Base-by-base conservation (phyloP, 2,329 filamentous ascomycete genomes). In the Ascochyta rabiei region DNA sequence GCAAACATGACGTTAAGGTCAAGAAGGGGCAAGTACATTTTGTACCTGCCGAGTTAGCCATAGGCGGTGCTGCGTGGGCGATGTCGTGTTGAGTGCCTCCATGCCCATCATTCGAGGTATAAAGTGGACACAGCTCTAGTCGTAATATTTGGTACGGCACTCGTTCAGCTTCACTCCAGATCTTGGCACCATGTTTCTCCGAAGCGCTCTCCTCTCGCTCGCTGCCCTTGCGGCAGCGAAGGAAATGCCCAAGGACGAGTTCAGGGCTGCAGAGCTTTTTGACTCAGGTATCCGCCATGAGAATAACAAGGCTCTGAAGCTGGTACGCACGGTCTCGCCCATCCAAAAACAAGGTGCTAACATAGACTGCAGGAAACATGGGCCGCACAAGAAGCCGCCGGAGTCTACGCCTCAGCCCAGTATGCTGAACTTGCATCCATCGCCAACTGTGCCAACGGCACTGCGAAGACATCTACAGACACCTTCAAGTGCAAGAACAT, bases 401-500 rank as follows among this genome's bases (percentile, higher is more conserved):
- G 74, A 28, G 63, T 50, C 28, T 73, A 74, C 48, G 66, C 66
- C 12, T 76, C 74, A 6, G 49, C 60, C 9, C 68, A 74, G 56
- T 76, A 74, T 37, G 62, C 68, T 1, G 71, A 71, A 39, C 57
- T 77, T 40, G 66, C 62, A 18, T 67, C 66, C 34, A 62, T 73
- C 44, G 64, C 73, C 26, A 59, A 64, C 31, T 78, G 76, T 57
- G 49, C 64, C 24, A 72, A 77, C 45, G 76, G 75, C 24, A 69
- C 71, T n/a, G 75, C 72, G 8, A 61, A 70, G 18, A 63, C 71
- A 6, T 65, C 61, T 12, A 68, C 58, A 7, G 71, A 77, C 48
- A 73, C 71, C 1, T 78, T 77, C 61, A 68, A 60, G 44, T 78
- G 75, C 64, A 69, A 70, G 38, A 75, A 73, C 48, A 76, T 84